These are phyloP conservation scores for Aureobasidium vineae DNA, from an alignment of 2,329 filamentous ascomycete genomes.

Conservation along the genomic window DNA sequence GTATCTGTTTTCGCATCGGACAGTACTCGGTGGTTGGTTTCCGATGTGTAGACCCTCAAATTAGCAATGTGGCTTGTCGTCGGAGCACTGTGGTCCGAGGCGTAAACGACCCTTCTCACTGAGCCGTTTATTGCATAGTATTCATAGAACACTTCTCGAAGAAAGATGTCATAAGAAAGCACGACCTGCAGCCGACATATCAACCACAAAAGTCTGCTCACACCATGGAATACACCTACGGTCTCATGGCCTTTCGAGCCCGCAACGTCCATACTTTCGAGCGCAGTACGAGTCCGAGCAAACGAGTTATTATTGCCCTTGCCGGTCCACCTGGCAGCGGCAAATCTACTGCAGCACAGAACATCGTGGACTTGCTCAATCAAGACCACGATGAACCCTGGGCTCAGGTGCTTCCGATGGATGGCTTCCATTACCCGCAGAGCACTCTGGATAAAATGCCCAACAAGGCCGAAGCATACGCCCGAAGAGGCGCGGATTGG, in stretches of 20 bases:
- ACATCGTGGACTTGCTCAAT: neutral
- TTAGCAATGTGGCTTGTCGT: neutral
- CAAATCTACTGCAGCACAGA: conserved; percentile 13
- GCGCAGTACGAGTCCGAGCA: neutral
- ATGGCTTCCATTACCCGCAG: conserved; percentile 42
- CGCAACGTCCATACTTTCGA: neutral
- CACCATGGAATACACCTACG: conserved; percentile 4
- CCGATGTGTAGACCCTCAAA: neutral
- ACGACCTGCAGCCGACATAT: too few relatives aligned
- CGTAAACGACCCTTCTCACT: neutral
- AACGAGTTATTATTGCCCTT: conserved; percentile 16
- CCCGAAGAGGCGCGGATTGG: conserved; percentile 42
- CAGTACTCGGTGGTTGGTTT: neutral
- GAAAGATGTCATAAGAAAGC: too few relatives aligned
- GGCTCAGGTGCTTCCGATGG: conserved; percentile 32
- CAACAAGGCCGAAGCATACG: conserved; percentile 38
- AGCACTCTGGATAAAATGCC: conserved; percentile 37
- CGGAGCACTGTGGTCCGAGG: conserved; percentile 12
- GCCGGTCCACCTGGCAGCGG: conserved; percentile 27
- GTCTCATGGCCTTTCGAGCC: conserved; percentile 2
- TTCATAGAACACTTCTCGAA: too few relatives aligned
- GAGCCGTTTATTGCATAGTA: too few relatives aligned
- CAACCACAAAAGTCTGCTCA: too few relatives aligned
- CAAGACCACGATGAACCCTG: neutral
- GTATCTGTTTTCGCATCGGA: neutral